phyloP scores from a whole-genome alignment of 1,284 basidiomycete species.

The Tetrapyrgos nigripes region DNA sequence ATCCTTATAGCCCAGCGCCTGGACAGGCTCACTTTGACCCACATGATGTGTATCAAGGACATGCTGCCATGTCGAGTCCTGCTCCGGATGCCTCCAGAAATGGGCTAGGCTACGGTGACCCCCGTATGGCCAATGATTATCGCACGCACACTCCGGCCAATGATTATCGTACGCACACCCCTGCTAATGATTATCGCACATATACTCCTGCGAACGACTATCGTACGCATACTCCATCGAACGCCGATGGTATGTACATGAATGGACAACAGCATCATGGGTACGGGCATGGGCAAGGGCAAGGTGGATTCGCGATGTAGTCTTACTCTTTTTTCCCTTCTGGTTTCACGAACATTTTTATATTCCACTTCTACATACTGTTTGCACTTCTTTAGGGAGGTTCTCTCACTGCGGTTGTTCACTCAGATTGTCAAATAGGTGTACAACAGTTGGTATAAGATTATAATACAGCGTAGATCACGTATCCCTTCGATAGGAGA shows the following conservation, averaged over 20 bases:
- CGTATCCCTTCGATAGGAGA: neutral
- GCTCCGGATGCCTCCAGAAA: no score
- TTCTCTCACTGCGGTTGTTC: neutral
- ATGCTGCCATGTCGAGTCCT: neutral
- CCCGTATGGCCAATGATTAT: no score
- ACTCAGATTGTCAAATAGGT: conserved; percentile 12
- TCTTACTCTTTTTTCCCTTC: conserved; percentile 5
- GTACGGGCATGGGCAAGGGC: conserved; percentile 6
- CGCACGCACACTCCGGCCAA: no score
- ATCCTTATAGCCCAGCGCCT: conserved; percentile 26
- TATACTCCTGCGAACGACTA: neutral
- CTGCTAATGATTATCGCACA: neutral
- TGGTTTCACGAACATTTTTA: conserved; percentile 18
- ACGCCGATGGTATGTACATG: neutral
- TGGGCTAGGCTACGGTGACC: no score
- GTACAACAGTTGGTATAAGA: conserved; percentile 29
- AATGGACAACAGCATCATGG: conserved; percentile 3
- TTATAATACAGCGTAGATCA: conserved; percentile 15
- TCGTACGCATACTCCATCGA: neutral
- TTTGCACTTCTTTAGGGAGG: conserved; percentile 10
- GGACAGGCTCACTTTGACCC: conserved; percentile 39
- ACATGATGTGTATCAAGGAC: conserved; percentile 60
- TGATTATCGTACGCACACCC: neutral
- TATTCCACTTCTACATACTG: conserved; percentile 14
- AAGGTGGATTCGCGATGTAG: conserved; percentile 22